phyloP scores from a whole-genome alignment of 495 filamentous ascomycete species.

The Trichoderma erinaceum region DNA sequence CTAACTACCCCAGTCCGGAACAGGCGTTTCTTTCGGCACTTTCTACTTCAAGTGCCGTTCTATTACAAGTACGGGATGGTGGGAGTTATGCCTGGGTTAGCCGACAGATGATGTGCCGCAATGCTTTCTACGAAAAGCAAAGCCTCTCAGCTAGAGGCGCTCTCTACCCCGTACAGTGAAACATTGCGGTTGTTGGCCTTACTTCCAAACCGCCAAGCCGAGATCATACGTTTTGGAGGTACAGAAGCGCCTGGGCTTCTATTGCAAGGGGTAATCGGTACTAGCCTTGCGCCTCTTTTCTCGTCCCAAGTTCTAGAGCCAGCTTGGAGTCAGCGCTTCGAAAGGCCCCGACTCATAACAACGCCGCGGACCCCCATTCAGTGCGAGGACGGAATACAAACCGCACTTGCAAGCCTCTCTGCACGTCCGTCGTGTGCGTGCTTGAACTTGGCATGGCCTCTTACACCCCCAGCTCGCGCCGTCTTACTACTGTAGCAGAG shows the following conservation, averaged over 20 bases:
- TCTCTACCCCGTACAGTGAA: neutral
- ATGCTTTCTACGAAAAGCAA: neutral
- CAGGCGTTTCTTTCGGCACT: constrained; percentile 10
- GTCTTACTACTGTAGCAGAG: neutral
- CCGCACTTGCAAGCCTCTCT: neutral
- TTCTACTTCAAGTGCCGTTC: constrained; percentile 1
- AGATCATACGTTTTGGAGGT: too few species aligned
- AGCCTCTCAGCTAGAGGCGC: neutral
- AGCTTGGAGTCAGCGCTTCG: neutral
- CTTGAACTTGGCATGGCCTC: neutral
- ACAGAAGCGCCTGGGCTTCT: too few species aligned
- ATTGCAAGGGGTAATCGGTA: too few species aligned
- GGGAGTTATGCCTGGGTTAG: neutral
- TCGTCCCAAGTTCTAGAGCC: too few species aligned
- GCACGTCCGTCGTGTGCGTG: neutral
- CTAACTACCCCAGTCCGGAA: neutral
- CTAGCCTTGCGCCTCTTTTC: too few species aligned
- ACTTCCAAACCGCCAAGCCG: too few species aligned
- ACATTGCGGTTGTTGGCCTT: too few species aligned
- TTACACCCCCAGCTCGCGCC: neutral
- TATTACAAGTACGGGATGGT: neutral
- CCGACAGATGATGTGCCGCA: neutral
- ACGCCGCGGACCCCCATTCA: neutral
- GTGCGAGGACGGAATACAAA: neutral
- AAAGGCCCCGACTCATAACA: neutral